These are phyloP conservation scores for Aureobasidium uvarum DNA, from an alignment of 2,329 filamentous ascomycete genomes.

Conservation along the genomic window DNA sequence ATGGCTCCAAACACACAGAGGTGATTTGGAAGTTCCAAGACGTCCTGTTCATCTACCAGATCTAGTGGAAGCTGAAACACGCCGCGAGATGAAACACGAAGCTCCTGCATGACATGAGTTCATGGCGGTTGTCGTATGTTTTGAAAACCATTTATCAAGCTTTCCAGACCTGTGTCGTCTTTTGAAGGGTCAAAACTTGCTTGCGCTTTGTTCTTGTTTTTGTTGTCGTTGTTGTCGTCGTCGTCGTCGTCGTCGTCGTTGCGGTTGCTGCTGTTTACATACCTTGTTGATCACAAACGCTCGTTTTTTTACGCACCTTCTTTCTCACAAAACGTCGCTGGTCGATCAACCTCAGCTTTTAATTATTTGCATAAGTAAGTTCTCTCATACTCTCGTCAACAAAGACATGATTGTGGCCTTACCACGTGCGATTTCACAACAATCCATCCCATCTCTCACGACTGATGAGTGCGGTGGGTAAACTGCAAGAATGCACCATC, in stretches of 20 bases:
- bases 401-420: background rate
- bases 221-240: too few species aligned
- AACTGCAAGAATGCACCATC: background rate
- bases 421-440: background rate
- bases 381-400: background rate
- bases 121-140: conserved; percentile 12
- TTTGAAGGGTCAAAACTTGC: background rate
- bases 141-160: conserved; percentile 7
- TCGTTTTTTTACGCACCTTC: background rate
- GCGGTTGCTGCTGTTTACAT: background rate
- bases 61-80: conserved; percentile 20
- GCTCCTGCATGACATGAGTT: conserved; percentile 16
- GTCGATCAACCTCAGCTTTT: background rate
- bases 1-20: conserved; percentile 1
- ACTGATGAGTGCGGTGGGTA: background rate
- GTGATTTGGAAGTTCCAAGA: background rate
- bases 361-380: background rate
- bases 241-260: background rate
- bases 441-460: background rate
- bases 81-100: conserved; percentile 21
- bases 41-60: conserved; percentile 1
- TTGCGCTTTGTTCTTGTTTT: too few species aligned
- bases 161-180: background rate
- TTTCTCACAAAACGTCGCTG: background rate
- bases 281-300: background rate